Evolutionary conservation across 2,329 filamentous ascomycete genomes (phyloP).

Genomic region (Pseudocercospora musae): DNA sequence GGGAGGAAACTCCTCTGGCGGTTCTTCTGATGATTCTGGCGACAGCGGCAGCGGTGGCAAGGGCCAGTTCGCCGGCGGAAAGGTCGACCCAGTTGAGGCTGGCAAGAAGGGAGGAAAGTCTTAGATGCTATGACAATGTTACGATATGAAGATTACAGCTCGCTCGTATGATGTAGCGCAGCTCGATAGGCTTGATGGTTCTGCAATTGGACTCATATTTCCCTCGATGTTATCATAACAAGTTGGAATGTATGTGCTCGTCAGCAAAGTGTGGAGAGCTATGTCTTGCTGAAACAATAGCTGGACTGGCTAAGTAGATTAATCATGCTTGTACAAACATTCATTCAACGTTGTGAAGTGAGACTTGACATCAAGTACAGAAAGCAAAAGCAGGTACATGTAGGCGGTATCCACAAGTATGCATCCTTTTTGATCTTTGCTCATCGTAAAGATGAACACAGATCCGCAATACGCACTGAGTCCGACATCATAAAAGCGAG

Average conservation of each 20-base stretch:
- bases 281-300: no score
- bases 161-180: background rate
- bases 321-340: no score
- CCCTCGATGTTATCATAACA: no score
- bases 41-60: conserved; percentile 23
- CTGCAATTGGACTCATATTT: background rate
- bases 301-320: no score
- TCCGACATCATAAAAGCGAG: background rate
- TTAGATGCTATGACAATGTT: background rate
- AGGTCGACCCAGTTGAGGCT: conserved; percentile 18
- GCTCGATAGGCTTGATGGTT: background rate
- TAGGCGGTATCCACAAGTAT: background rate
- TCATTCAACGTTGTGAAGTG: no score
- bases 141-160: background rate
- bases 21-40: conserved; percentile 3
- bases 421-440: background rate
- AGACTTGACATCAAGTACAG: background rate
- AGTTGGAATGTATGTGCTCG: no score
- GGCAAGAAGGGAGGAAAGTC: conserved; percentile 15
- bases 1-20: conserved; percentile 34
- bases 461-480: background rate
- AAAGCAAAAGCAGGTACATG: background rate
- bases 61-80: conserved; percentile 24
- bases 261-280: no score
- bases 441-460: background rate